Conservation (phyloP, 108 stramenopile genomes). For the Cyclotella baltica region DNA sequence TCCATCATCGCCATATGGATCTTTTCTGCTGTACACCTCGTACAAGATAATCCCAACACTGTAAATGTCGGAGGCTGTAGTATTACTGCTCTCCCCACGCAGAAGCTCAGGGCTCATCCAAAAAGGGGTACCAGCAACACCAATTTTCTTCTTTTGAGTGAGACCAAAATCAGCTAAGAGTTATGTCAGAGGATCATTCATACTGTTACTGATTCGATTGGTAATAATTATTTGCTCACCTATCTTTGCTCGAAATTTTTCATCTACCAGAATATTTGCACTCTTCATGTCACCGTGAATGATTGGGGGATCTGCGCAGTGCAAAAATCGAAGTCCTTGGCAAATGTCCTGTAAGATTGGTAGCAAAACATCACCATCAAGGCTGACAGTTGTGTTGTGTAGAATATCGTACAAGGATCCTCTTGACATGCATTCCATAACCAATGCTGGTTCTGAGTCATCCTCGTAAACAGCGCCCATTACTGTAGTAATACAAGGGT, state of each 20-base stretch:
- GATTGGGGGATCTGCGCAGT: slow-evolving; percentile 64
- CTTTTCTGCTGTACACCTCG: slow-evolving; percentile 61
- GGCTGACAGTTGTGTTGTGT: slow-evolving; percentile 57
- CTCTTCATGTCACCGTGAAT: slow-evolving; percentile 71
- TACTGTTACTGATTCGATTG: no score
- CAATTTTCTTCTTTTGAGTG: slow-evolving; percentile 52
- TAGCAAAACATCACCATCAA: slow-evolving; percentile 59
- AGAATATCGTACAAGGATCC: slow-evolving; percentile 70
- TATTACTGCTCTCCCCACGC: slow-evolving; percentile 54
- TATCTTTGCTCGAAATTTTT: slow-evolving; percentile 65
- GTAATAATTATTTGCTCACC: no score
- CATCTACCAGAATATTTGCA: slow-evolving; percentile 68
- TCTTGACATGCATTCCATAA: slow-evolving; percentile 77
- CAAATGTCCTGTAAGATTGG: slow-evolving; percentile 66
- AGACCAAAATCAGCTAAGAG: slow-evolving; percentile 75
- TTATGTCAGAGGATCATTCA: no score
- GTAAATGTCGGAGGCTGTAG: slow-evolving; percentile 65
- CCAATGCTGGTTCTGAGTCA: slow-evolving; percentile 61
- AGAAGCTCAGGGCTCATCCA: slow-evolving; percentile 96
- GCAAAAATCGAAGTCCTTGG: slow-evolving; percentile 71
- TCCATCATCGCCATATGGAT: slow-evolving; percentile 68
- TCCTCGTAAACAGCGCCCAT: slow-evolving; percentile 56
- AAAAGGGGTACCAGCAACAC: slow-evolving; percentile 87
- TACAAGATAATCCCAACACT: slow-evolving; percentile 71
- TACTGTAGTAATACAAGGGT: slow-evolving; percentile 72